Evolutionary conservation across 148 eudicot genomes (phyloP).

Genomic region (Nepenthes gracilis): DNA sequence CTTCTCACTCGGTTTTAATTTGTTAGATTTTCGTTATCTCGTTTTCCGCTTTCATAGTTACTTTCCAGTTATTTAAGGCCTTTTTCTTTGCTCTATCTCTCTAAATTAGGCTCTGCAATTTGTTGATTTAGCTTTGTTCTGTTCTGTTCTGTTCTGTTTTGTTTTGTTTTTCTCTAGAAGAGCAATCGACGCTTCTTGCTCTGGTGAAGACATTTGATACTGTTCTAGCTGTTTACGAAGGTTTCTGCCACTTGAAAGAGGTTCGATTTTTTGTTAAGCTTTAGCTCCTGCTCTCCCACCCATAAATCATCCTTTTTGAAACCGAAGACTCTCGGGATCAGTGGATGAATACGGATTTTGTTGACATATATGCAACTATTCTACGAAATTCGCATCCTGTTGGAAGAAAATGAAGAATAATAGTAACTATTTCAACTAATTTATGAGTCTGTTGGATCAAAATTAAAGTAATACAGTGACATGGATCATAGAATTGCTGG

Average conservation of each 20-base stretch:
- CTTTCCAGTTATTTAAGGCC: too few relatives aligned
- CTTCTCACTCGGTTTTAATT: not conserved
- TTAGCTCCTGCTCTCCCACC: too few relatives aligned
- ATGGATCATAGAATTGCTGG: too few relatives aligned
- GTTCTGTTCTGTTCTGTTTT: not conserved
- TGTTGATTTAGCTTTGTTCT: not conserved
- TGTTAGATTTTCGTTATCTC: too few relatives aligned
- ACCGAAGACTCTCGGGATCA: not conserved
- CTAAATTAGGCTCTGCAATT: not conserved
- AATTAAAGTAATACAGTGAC: too few relatives aligned
- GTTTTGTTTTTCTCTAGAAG: constrained; percentile 17
- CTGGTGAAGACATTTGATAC: constrained; percentile 68
- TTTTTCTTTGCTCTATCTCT: too few relatives aligned
- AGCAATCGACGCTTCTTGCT: constrained; percentile 42
- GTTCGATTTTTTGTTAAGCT: constrained; percentile 11
- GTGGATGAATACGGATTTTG: not conserved
- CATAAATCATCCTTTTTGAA: not conserved
- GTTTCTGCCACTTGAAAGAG: constrained; percentile 74
- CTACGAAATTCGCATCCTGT: too few relatives aligned
- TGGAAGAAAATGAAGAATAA: too few relatives aligned
- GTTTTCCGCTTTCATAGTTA: too few relatives aligned
- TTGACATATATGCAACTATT: too few relatives aligned
- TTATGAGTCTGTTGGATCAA: too few relatives aligned
- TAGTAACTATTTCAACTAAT: too few relatives aligned
- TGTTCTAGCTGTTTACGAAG: constrained; percentile 70